A percentile compares a stretch with the other conserved stretches of the same genome.
Conservation (phyloP, 106 monocot genomes). For the Iris macrosiphon region DNA sequence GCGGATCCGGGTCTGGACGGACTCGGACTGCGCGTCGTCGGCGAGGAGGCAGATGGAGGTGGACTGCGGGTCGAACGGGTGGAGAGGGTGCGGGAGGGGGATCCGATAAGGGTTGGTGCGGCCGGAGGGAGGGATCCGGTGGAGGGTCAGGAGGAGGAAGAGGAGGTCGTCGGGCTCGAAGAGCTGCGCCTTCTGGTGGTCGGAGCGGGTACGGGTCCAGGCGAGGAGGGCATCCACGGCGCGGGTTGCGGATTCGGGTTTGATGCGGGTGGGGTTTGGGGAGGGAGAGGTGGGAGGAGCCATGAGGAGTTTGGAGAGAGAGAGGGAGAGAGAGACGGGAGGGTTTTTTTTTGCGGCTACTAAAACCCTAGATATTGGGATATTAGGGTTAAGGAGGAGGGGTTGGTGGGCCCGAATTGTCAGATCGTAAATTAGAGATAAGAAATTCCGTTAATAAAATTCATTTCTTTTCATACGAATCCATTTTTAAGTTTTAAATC, state of each 20-base stretch:
- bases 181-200: slow-evolving; percentile 24
- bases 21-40: slow-evolving; percentile 24
- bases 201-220: slow-evolving; percentile 9
- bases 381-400: too few species aligned
- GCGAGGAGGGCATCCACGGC: slow-evolving; percentile 36
- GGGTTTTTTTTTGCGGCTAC: too few species aligned
- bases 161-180: slow-evolving; percentile 33
- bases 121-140: slow-evolving; percentile 21
- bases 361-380: too few species aligned
- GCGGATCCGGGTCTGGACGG: slow-evolving; percentile 5
- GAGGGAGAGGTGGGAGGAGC: background rate
- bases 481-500: too few species aligned
- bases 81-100: slow-evolving; percentile 43
- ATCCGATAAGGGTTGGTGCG: slow-evolving; percentile 34
- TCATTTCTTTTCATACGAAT: too few species aligned
- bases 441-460: too few species aligned
- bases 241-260: slow-evolving; percentile 2
- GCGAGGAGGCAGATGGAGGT: slow-evolving; percentile 34
- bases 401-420: too few species aligned
- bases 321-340: too few species aligned
- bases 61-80: slow-evolving; percentile 10
- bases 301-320: too few species aligned
- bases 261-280: background rate
- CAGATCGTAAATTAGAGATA: too few species aligned
- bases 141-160: slow-evolving; percentile 40